phyloP scores from a whole-genome alignment of 2,329 filamentous ascomycete genomes.

The Alternaria longipes region DNA sequence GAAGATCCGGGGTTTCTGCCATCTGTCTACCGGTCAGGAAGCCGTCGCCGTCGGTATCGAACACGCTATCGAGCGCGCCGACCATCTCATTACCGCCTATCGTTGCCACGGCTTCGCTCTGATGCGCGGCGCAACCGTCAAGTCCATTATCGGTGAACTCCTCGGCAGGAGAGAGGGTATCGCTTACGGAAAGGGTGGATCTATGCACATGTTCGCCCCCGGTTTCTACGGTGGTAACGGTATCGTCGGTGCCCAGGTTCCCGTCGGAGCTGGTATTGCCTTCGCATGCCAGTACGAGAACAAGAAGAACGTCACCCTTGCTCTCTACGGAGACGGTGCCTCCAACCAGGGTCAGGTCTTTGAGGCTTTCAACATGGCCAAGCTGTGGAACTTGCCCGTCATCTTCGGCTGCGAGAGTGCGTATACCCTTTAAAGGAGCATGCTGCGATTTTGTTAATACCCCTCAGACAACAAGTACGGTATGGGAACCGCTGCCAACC shows the following conservation, averaged over 20 bases:
- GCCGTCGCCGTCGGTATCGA: constrained; percentile 97
- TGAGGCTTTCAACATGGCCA: constrained; percentile 99
- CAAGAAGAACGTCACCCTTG: constrained; percentile 84
- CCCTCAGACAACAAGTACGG: constrained; percentile 98
- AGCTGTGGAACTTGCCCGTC: constrained; percentile 95
- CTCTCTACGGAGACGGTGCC: constrained; percentile 97
- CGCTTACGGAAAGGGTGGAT: constrained; percentile 97
- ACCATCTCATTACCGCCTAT: constrained; percentile 98
- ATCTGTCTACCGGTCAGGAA: constrained; percentile 97
- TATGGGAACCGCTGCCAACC: constrained; percentile 96
- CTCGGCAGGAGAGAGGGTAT: constrained; percentile 94
- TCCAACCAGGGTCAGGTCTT: constrained; percentile 99
- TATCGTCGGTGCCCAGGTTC: constrained; percentile 98
- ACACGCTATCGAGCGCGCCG: constrained; percentile 88
- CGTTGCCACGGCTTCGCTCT: constrained; percentile 98
- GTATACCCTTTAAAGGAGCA: constrained; percentile 50
- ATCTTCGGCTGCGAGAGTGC: constrained; percentile 98
- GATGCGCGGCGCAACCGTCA: constrained; percentile 85
- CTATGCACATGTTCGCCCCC: constrained; percentile 99
- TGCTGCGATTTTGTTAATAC: constrained; percentile 26
- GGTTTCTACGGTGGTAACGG: constrained; percentile 99
- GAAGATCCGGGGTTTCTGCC: constrained; percentile 99
- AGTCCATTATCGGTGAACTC: constrained; percentile 33
- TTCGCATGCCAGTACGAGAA: constrained; percentile 96
- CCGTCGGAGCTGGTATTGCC: constrained; percentile 93